These are phyloP conservation scores for Pseudogymnoascus sp. DNA, from an alignment of 2,329 filamentous ascomycete species.

Conservation along the genomic window DNA sequence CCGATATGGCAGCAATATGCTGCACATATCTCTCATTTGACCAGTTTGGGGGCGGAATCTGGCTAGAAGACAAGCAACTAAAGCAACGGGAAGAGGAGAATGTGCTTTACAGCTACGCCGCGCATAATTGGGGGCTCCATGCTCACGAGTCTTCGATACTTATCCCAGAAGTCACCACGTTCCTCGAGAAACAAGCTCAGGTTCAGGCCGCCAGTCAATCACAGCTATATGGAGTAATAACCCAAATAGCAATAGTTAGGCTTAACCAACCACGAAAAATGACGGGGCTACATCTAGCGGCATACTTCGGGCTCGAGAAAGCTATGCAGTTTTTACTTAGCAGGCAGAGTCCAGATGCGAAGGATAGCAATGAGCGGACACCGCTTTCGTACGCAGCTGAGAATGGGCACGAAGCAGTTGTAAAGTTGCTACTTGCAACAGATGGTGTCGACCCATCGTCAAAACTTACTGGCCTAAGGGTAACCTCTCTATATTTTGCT, in stretches of 20 bases:
- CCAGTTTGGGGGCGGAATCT: constrained; percentile 18
- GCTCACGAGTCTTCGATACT: constrained; percentile 10
- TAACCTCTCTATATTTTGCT: background rate
- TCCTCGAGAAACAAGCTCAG: constrained; percentile 9
- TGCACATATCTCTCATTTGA: constrained; percentile 26
- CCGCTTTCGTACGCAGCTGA: background rate
- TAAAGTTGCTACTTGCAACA: background rate
- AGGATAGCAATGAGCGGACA: background rate
- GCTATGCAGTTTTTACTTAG: background rate
- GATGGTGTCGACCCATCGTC: background rate
- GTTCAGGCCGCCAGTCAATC: constrained; percentile 10
- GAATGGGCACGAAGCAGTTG: background rate
- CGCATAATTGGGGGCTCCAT: constrained; percentile 16
- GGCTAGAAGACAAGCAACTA: constrained; percentile 5
- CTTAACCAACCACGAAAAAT: background rate
- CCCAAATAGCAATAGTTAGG: background rate
- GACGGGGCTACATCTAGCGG: constrained; percentile 10
- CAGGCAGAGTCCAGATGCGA: background rate
- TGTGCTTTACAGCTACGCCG: constrained; percentile 17
- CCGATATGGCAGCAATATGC: constrained; percentile 16
- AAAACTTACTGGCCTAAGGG: background rate
- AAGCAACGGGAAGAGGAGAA: constrained; percentile 8
- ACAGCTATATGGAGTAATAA: background rate
- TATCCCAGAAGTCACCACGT: constrained; percentile 8
- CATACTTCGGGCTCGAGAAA: constrained; percentile 7